Conservation (phyloP, 129 eudicot genomes). For the Kitagawia praeruptora region DNA sequence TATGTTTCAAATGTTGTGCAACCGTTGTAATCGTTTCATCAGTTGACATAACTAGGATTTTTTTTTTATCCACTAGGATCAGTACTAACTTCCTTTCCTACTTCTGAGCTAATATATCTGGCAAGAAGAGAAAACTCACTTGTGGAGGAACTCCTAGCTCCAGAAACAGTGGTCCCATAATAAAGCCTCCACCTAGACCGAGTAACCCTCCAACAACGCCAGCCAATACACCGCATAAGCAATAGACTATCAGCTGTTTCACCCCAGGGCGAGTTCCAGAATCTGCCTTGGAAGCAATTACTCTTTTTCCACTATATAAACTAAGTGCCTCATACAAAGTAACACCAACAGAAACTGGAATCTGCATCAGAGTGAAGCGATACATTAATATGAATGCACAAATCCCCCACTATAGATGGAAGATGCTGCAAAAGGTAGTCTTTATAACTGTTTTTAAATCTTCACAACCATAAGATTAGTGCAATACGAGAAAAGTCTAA, state of each 20-base stretch:
- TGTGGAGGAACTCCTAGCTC: constrained; percentile 97
- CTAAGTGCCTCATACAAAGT: constrained; percentile 66
- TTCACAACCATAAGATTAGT: background rate
- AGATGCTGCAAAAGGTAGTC: constrained; percentile 2
- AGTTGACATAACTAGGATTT: background rate
- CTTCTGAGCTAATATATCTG: background rate
- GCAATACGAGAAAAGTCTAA: background rate
- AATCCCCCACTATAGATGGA: background rate
- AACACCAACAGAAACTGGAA: constrained; percentile 81
- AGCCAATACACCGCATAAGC: constrained; percentile 59
- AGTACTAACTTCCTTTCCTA: background rate
- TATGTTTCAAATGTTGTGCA: background rate
- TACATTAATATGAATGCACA: background rate
- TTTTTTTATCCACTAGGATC: background rate
- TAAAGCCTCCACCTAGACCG: constrained; percentile 94
- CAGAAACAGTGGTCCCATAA: constrained; percentile 88
- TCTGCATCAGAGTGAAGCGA: constrained; percentile 25
- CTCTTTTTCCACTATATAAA: constrained; percentile 58
- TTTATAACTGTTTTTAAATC: background rate
- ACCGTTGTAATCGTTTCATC: background rate
- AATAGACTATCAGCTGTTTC: constrained; percentile 50
- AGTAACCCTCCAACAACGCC: constrained; percentile 91
- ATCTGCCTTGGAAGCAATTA: constrained; percentile 62
- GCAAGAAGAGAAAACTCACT: constrained; percentile 29
- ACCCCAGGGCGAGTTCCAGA: constrained; percentile 36